Percentiles rank a stretch among this genome's conserved stretches.
These are phyloP conservation scores for Magnusiomyces sp. DNA, from an alignment of 1,139 yeast genomes.

Conservation along the genomic window DNA sequence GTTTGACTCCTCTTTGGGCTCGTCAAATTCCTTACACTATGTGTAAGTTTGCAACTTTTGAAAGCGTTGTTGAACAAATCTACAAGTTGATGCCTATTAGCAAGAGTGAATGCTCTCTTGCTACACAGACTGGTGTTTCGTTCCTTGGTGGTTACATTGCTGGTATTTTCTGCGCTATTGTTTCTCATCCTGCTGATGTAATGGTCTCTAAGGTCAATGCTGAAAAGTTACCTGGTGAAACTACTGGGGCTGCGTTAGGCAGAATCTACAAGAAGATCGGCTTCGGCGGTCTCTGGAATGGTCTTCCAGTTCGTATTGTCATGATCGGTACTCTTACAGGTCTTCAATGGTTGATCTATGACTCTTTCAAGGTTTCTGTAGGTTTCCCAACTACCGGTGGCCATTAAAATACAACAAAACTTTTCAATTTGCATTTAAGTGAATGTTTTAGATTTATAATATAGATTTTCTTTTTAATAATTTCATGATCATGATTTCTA, in stretches of 20 bases:
- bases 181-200: slow-evolving; percentile 95
- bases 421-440: background rate
- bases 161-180: slow-evolving; percentile 89
- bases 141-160: slow-evolving; percentile 93
- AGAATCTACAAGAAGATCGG: slow-evolving; percentile 79
- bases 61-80: slow-evolving; percentile 71
- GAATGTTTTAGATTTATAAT: background rate
- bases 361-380: slow-evolving; percentile 80
- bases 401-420: slow-evolving; percentile 22
- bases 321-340: slow-evolving; percentile 98
- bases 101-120: slow-evolving; percentile 45
- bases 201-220: slow-evolving; percentile 89
- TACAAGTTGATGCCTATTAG: slow-evolving; percentile 47
- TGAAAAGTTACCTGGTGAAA: slow-evolving; percentile 60
- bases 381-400: slow-evolving; percentile 92
- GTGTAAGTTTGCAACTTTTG: slow-evolving; percentile 93
- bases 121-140: slow-evolving; percentile 86
- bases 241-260: slow-evolving; percentile 54
- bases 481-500: slow-evolving; percentile 10
- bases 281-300: slow-evolving; percentile 87
- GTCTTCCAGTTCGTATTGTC: slow-evolving; percentile 84
- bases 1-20: slow-evolving; percentile 83
- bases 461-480: too few species aligned
- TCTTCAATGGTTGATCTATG: slow-evolving; percentile 92
- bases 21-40: slow-evolving; percentile 95